Base-by-base conservation (phyloP, 306 rosid genomes). In the Mucuna pruriens region DNA sequence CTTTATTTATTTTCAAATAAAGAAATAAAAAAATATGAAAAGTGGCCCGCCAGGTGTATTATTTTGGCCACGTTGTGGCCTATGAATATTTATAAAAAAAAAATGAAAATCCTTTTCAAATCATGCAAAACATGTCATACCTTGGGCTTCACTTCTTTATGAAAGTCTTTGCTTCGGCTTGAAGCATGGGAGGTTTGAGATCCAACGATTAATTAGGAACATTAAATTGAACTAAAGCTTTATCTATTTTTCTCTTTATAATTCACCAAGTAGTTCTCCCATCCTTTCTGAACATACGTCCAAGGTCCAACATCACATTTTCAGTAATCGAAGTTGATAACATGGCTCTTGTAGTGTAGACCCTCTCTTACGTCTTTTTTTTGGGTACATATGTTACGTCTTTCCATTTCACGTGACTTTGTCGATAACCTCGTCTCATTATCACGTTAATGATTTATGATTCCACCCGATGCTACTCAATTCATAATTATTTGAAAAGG, bases 91-190 rank as follows among this genome's bases (percentile, higher is more conserved):
- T 20, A n/a, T n/a, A 1, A 67, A 22, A 66, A 65, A 22, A 19
- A 0, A 22, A 9, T 11, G 6, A 36, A 6, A 42, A 8, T 5
- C 15, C 71, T 55, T 78, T 70, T 25, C n/a, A 78, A 34, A 38
- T 19, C 48, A 51, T 79, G 84, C 80, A 83, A 20, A 83, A 74
- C 86, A 69, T 62, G 55, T 23, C 75, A 66, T 82, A 70, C 46
- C 89, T 83, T 88, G 80, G 66, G 63, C 76, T 33, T n/a, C 91
- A 86, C 88, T 88, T 85, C 76, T 82, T 80, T 78, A 83, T 75
- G 65, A 67, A 75, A 54, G 74, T 48, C 36, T 11, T 90, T 85
- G 89, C 94, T 90, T 88, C 81, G 75, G 72, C 70, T 83, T 75
- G 80, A 90, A 90, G 94, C 84, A 75, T 61, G 76, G 17, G 76